Conservation (phyloP, 768 basidiomycete genomes). For the Aureoboletus auriporus region DNA sequence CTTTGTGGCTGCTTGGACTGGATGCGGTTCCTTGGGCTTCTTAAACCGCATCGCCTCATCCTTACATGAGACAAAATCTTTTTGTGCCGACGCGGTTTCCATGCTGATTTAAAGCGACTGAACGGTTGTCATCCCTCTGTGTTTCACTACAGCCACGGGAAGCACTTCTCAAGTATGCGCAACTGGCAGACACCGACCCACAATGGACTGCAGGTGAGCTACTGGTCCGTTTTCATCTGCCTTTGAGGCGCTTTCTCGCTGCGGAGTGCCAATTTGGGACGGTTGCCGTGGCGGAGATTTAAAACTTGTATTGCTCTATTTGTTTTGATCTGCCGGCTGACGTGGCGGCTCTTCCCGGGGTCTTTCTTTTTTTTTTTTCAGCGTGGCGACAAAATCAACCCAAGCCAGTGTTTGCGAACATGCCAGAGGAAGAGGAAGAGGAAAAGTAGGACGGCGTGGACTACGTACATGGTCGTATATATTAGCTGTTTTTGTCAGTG, state of each 20-base stretch:
- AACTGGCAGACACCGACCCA: conserved; percentile 70
- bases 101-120: conserved; percentile 21
- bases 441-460: conserved; percentile 45
- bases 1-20: neutral
- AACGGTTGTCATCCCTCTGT: conserved; percentile 18
- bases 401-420: conserved; percentile 75
- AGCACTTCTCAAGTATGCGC: conserved; percentile 91
- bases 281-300: conserved; percentile 29
- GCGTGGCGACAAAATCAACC: conserved; percentile 88
- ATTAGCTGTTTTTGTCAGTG: conserved; percentile 6
- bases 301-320: conserved; percentile 30
- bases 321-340: conserved; percentile 42
- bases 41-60: conserved; percentile 7
- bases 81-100: conserved; percentile 24
- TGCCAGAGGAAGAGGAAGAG: conserved; percentile 51
- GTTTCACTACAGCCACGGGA: conserved; percentile 75
- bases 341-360: conserved; percentile 44
- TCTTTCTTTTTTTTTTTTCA: conserved; percentile 46
- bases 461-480: neutral
- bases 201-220: conserved; percentile 80
- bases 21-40: conserved; percentile 2
- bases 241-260: conserved; percentile 16
- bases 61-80: conserved; percentile 14
- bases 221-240: conserved; percentile 10
- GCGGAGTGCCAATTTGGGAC: conserved; percentile 28